Percentiles rank a stretch among this genome's conserved stretches.
These are phyloP conservation scores for Buxus sempervirens DNA, from an alignment of 164 flowering plant genomes.

Conservation along the genomic window DNA sequence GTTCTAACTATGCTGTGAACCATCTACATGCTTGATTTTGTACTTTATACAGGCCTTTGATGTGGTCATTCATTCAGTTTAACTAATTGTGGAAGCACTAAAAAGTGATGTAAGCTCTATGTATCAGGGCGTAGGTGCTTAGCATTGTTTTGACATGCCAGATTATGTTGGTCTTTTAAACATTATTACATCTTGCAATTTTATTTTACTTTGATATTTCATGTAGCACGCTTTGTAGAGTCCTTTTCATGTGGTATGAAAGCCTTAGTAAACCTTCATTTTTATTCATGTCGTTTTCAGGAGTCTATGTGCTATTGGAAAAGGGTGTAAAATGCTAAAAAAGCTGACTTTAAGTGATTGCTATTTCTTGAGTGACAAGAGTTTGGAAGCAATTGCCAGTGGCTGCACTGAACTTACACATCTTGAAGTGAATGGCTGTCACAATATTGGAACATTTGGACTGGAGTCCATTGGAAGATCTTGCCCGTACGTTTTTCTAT, in stretches of 20 bases:
- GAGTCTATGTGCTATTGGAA: slow-evolving; percentile 74
- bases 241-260: neutral
- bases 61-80: neutral
- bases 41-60: neutral
- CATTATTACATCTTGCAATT: neutral
- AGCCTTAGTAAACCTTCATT: neutral
- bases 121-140: neutral
- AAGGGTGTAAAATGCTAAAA: slow-evolving; percentile 76
- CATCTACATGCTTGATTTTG: neutral
- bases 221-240: neutral
- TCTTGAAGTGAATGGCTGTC: slow-evolving; percentile 95
- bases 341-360: slow-evolving; percentile 79
- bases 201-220: neutral
- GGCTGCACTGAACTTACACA: slow-evolving; percentile 79
- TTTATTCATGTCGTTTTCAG: slow-evolving; percentile 36
- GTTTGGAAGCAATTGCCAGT: slow-evolving; percentile 72
- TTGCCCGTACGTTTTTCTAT: slow-evolving; percentile 50
- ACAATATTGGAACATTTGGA: slow-evolving; percentile 77
- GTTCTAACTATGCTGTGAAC: neutral
- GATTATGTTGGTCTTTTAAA: neutral
- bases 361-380: slow-evolving; percentile 68
- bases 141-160: neutral
- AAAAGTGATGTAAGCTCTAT: neutral
- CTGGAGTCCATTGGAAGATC: slow-evolving; percentile 75
- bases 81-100: neutral